Conservation (phyloP, 257 asterid genomes). For the Solanum verrucosum region DNA sequence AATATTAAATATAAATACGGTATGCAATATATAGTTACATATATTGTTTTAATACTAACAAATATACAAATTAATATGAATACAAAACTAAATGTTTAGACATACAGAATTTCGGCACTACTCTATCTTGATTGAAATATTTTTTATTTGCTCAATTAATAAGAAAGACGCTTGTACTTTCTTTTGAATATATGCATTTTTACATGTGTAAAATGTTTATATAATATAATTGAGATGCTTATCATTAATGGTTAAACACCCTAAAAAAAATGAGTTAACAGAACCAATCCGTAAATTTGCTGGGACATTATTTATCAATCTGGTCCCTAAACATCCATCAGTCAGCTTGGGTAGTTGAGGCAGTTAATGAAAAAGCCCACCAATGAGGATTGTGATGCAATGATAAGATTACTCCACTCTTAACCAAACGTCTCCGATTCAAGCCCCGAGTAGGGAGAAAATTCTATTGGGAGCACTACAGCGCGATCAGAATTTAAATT, state of each 20-base stretch:
- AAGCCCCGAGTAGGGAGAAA: background rate
- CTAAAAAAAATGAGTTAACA: background rate
- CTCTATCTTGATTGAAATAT: background rate
- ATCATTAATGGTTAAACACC: no score
- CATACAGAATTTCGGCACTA: background rate
- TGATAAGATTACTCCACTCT: background rate
- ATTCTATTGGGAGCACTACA: background rate
- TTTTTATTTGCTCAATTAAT: no score
- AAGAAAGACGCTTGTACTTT: no score
- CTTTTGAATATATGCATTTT: no score
- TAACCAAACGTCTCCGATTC: fast-evolving
- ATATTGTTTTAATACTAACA: no score
- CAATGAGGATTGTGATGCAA: background rate
- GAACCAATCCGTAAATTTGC: background rate
- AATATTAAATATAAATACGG: no score
- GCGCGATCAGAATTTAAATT: no score
- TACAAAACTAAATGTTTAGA: background rate
- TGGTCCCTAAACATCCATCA: background rate
- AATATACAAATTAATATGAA: no score
- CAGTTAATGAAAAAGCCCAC: background rate
- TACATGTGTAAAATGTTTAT: no score
- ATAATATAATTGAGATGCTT: background rate
- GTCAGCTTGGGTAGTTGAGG: background rate
- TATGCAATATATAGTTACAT: no score
- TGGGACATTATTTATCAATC: background rate